Conservation (phyloP, 2,329 filamentous ascomycete species). For the Fusarium fracticaudum region DNA sequence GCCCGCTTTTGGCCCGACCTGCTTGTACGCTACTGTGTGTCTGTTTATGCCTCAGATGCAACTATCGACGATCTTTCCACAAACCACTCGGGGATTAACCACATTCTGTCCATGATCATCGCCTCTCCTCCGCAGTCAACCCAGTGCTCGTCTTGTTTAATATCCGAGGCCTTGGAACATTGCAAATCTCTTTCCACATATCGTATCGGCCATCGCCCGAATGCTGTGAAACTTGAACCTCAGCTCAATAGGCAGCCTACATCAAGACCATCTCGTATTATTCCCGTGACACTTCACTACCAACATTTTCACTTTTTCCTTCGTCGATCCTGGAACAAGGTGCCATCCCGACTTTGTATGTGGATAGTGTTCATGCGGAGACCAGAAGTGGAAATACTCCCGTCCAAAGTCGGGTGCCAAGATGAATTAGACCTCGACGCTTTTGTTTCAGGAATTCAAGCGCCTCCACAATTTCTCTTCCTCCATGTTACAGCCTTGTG, state of each 20-base stretch:
- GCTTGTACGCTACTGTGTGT: not conserved
- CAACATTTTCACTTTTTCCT: not conserved
- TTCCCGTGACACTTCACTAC: not conserved
- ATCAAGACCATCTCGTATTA: constrained; percentile 17
- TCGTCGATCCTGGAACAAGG: constrained; percentile 16
- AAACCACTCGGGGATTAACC: constrained; percentile 20
- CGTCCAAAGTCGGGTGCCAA: not conserved
- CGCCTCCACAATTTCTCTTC: constrained; percentile 15
- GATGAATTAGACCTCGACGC: constrained; percentile 10
- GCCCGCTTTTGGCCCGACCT: constrained; percentile 4
- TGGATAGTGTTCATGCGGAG: constrained; percentile 15
- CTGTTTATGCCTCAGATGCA: constrained; percentile 26
- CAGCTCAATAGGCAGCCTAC: constrained; percentile 13
- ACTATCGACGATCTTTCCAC: constrained; percentile 25
- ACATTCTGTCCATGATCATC: constrained; percentile 28
- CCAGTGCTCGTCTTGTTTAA: constrained; percentile 7
- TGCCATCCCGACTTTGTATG: constrained; percentile 27
- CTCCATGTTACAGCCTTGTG: constrained; percentile 30
- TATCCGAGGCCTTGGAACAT: not conserved
- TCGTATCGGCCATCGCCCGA: constrained; percentile 34
- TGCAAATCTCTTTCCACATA: not conserved
- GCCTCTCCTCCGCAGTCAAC: not conserved
- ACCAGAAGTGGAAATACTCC: constrained; percentile 26
- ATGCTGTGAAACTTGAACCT: constrained; percentile 26
- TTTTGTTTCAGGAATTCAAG: constrained; percentile 13